These are phyloP conservation scores for Stylonectria norvegica DNA, from an alignment of 2,329 filamentous ascomycete species.

Conservation along the genomic window DNA sequence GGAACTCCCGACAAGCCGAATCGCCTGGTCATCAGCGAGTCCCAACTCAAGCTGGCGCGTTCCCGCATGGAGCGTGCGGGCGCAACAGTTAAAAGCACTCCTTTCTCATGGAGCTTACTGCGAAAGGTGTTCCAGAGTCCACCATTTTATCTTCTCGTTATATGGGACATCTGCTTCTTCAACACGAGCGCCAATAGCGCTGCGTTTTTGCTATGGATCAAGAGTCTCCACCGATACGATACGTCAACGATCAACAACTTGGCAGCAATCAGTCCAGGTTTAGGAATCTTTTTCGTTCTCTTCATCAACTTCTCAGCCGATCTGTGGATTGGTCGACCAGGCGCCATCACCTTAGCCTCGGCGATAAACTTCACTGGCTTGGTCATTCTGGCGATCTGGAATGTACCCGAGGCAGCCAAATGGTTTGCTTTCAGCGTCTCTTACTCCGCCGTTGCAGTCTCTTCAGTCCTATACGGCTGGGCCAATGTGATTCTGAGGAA, in stretches of 20 bases:
- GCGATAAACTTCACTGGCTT: conserved; percentile 15
- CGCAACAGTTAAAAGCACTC: conserved; percentile 10
- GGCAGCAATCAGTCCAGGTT: conserved; percentile 15
- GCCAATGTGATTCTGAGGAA: conserved; percentile 14
- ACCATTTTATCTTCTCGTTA: conserved; percentile 13
- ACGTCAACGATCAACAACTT: conserved; percentile 13
- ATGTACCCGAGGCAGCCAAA: conserved; percentile 15
- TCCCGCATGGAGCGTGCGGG: conserved; percentile 7
- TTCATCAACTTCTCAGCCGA: conserved; percentile 24
- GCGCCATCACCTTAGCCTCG: conserved; percentile 16
- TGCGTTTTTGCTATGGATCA: conserved; percentile 18
- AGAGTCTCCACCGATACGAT: conserved; percentile 14
- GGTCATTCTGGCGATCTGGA: conserved; percentile 15
- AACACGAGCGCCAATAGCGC: conserved; percentile 15
- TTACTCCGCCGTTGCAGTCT: conserved; percentile 16
- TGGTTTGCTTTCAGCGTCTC: conserved; percentile 19
- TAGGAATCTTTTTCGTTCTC: conserved; percentile 18
- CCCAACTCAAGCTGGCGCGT: conserved; percentile 7
- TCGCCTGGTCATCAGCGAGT: conserved; percentile 9
- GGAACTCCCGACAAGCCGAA: conserved; percentile 15
- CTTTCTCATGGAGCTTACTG: conserved; percentile 8
- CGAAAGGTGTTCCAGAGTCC: conserved; percentile 13
- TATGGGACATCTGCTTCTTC: conserved; percentile 19
- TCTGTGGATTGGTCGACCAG: conserved; percentile 15
- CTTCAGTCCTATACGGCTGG: conserved; percentile 18